Evolutionary conservation across 192 early-diverging fungal species (phyloP), one percentile per base, ranked within the genome.

Genomic region (Gaertneriomyces semiglobifer): DNA sequence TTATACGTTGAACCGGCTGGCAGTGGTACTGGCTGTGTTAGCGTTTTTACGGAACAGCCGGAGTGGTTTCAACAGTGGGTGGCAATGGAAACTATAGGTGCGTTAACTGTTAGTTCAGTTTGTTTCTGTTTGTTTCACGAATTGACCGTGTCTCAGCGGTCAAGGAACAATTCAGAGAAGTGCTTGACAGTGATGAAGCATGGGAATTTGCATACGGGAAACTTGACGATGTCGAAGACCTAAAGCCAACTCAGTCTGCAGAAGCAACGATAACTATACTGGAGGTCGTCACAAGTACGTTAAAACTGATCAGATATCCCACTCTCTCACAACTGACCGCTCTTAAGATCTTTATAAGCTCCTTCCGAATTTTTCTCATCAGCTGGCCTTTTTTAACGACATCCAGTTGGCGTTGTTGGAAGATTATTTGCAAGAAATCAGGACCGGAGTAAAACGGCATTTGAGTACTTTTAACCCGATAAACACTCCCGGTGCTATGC

Each of bases 341-440:
- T 25, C 55, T 25, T 51, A 8, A 73, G 72, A 74, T 50, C 72
- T 59, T 5, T 74, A 74, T 46, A 51, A 47, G n/a, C 61, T 67
- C 1, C 66, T 74, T 7, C 72, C 72, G 12, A 45, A 68, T 7
- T 44, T 63, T 33, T 12, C 40, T n/a, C 66, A 69, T 53, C 65
- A 54, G 14, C 12, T 74, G 4, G 40, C 65, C 16, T 74, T 74
- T 46, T 63, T 74, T 16, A 57, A 51, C 51, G 72, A 74, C 38
- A 44, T 74, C 40, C 72, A 74, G 40, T 47, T 74, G 3, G 45
- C 72, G 2, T 50, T 74, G 12, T 63, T 74, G 7, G 72, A 74
- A 33, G 60, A 74, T 41, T 74, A 69, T 40, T 47, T 74, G 54
- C 65, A 74, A 44, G 44, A 65, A 9, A 53, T 69, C 19, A 65